Evolutionary conservation across 2,329 filamentous ascomycete genomes (phyloP).

Genomic region (Fusarium sp.): DNA sequence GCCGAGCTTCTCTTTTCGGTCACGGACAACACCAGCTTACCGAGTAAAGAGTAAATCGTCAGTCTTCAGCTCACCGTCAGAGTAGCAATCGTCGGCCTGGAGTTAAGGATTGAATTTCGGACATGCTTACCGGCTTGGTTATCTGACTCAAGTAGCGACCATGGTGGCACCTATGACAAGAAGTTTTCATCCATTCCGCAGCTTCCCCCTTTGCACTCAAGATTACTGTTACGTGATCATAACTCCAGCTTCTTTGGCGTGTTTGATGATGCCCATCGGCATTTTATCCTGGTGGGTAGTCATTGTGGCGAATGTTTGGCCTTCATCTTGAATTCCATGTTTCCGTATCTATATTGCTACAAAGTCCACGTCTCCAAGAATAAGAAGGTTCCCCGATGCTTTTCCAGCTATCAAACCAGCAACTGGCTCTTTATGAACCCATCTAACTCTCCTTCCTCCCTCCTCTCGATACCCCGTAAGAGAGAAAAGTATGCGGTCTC

Average conservation of each 20-base stretch:
- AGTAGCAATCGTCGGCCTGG: neutral
- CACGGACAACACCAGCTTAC: neutral
- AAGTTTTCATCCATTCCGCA: neutral
- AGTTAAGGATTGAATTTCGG: neutral
- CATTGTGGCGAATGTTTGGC: too few species aligned
- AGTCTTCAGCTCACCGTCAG: neutral
- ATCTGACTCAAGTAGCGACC: neutral
- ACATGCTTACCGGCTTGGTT: neutral
- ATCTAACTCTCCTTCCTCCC: too few species aligned
- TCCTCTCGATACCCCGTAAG: too few species aligned
- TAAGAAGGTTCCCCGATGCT: too few species aligned
- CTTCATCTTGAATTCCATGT: too few species aligned
- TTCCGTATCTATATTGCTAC: too few species aligned
- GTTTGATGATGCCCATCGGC: too few species aligned
- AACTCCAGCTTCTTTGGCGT: neutral
- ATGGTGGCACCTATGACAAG: neutral
- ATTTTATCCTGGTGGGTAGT: too few species aligned
- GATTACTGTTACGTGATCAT: neutral
- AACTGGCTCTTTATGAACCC: too few species aligned
- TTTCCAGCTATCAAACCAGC: too few species aligned
- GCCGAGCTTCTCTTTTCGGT: neutral
- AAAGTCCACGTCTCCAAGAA: too few species aligned
- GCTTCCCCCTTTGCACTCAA: neutral
- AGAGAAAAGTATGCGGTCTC: too few species aligned
- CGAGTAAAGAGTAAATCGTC: neutral